Percentiles rank a stretch among this genome's conserved stretches.
Conservation (phyloP, 106 monocot species). For the Posidonia australis region DNA sequence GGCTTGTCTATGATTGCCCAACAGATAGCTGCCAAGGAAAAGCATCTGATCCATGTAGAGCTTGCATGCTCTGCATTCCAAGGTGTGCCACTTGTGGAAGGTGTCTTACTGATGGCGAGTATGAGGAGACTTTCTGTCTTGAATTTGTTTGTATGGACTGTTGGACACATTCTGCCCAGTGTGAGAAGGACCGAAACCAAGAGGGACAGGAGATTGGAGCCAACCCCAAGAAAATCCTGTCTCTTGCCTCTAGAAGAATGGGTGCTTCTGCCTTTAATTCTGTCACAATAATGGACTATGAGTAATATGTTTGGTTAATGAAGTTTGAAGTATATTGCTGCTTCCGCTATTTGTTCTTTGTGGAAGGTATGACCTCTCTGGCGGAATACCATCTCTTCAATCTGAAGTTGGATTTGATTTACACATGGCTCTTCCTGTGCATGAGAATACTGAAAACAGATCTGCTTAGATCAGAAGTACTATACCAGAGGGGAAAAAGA, state of each 20-base stretch:
- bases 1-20: slow-evolving; percentile 26
- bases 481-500: no score
- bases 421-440: no score
- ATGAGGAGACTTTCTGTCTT: slow-evolving; percentile 27
- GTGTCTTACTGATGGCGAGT: slow-evolving; percentile 18
- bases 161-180: background rate
- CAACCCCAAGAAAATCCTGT: background rate
- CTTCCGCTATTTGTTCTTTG: background rate
- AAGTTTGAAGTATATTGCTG: background rate
- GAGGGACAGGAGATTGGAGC: background rate
- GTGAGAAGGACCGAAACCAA: background rate
- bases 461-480: no score
- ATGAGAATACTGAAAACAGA: no score
- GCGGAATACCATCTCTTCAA: no score
- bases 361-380: background rate
- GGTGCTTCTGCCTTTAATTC: background rate
- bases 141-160: slow-evolving; percentile 18
- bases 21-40: slow-evolving; percentile 11
- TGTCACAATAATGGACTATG: background rate
- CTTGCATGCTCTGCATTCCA: slow-evolving; percentile 18
- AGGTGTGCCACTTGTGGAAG: slow-evolving; percentile 20
- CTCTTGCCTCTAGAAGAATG: background rate
- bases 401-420: no score
- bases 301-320: background rate
- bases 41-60: slow-evolving; percentile 13